A percentile compares a stretch with the other conserved stretches of the same genome.
Conservation (phyloP, 73 alveolate genomes). For the Diophrys appendiculata region DNA sequence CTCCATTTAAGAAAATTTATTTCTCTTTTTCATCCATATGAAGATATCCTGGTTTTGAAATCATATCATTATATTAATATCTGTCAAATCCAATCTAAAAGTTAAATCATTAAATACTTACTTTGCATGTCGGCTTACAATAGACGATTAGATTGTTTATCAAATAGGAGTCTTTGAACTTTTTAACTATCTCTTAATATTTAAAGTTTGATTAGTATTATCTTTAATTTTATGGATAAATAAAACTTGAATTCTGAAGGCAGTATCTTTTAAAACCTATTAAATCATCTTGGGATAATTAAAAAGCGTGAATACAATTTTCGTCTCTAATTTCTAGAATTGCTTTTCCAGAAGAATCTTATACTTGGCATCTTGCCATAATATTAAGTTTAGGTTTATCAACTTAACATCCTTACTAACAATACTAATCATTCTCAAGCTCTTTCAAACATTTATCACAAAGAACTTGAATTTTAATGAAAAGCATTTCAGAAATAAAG, state of each 20-base stretch:
- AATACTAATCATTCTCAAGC: slow-evolving; percentile 28
- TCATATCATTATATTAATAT: slow-evolving; percentile 27
- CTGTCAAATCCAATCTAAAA: not conserved
- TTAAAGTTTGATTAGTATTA: slow-evolving; percentile 3
- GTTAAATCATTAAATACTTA: not conserved
- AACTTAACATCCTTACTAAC: slow-evolving; percentile 46
- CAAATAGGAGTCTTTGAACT: slow-evolving; percentile 22
- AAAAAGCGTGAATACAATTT: slow-evolving; percentile 30
- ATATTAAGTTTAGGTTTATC: slow-evolving; percentile 32
- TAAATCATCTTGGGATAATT: not conserved
- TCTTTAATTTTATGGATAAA: slow-evolving; percentile 19
- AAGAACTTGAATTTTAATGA: slow-evolving; percentile 34
- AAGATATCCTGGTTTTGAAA: slow-evolving; percentile 50
- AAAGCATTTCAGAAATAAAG: slow-evolving; percentile 35
- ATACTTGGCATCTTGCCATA: slow-evolving; percentile 20
- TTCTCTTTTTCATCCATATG: slow-evolving; percentile 37
- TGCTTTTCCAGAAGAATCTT: slow-evolving; percentile 49
- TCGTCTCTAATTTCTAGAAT: slow-evolving; percentile 43
- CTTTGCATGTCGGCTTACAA: slow-evolving; percentile 48
- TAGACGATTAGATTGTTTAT: slow-evolving; percentile 29
- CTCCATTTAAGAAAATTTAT: slow-evolving; percentile 57
- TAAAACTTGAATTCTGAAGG: slow-evolving; percentile 41
- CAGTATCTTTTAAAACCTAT: slow-evolving; percentile 48
- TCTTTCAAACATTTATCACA: slow-evolving; percentile 48
- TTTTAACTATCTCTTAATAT: slow-evolving; percentile 34